phyloP scores from a whole-genome alignment of 1,284 basidiomycete species.

The Lentinula novae-zelandiae region DNA sequence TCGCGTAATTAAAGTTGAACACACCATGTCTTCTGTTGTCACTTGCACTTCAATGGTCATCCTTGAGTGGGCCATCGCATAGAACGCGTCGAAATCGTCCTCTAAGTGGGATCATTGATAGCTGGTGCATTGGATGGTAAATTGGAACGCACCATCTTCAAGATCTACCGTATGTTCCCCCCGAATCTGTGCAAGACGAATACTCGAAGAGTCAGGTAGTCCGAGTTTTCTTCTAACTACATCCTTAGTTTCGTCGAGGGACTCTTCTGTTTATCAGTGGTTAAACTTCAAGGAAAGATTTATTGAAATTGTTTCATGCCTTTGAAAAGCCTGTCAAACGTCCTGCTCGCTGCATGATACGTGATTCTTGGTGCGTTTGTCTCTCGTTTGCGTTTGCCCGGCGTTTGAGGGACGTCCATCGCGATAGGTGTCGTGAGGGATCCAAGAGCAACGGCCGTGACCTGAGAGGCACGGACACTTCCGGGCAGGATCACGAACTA shows the following conservation, averaged over 20 bases:
- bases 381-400: slow-evolving; percentile 42
- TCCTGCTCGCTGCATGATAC: slow-evolving; percentile 45
- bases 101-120: slow-evolving; percentile 36
- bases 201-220: slow-evolving; percentile 32
- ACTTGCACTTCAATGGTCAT: slow-evolving; percentile 37
- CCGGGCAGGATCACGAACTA: neutral
- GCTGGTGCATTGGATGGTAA: neutral
- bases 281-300: slow-evolving; percentile 9
- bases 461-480: neutral
- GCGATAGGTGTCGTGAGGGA: slow-evolving; percentile 5
- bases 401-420: slow-evolving; percentile 23
- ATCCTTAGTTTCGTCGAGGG: slow-evolving; percentile 51
- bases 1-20: neutral
- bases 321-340: slow-evolving; percentile 64
- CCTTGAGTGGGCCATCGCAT: slow-evolving; percentile 35
- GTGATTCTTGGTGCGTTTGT: slow-evolving; percentile 45
- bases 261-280: slow-evolving; percentile 41
- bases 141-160: slow-evolving; percentile 56
- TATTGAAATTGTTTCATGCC: slow-evolving; percentile 34
- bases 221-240: slow-evolving; percentile 60
- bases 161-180: slow-evolving; percentile 55
- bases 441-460: neutral
- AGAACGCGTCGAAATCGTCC: slow-evolving; percentile 74
- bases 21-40: slow-evolving; percentile 17
- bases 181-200: slow-evolving; percentile 55